These are phyloP conservation scores for Xerophyta viscosa DNA, from an alignment of 106 monocot genomes.

Conservation along the genomic window DNA sequence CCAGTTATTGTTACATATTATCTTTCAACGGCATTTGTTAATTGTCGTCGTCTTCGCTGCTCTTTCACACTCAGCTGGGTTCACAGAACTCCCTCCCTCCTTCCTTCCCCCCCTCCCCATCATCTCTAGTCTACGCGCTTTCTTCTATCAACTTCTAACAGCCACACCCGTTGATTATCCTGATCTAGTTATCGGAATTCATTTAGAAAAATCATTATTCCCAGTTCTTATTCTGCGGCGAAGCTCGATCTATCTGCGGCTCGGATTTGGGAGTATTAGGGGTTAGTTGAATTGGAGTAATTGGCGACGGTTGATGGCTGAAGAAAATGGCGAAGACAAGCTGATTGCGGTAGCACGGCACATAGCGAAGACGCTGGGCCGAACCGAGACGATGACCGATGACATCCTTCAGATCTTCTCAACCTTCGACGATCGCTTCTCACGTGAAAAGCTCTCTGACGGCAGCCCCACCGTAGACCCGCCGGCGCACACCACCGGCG, in stretches of 20 bases:
- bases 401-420: slow-evolving; percentile 84
- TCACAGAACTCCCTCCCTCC: neutral
- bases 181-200: too few relatives aligned
- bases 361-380: slow-evolving; percentile 69
- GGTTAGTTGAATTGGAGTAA: neutral
- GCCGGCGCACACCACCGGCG: too few relatives aligned
- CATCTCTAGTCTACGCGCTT: too few relatives aligned
- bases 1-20: too few relatives aligned
- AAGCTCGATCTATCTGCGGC: neutral
- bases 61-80: too few relatives aligned
- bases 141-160: neutral
- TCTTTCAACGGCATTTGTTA: too few relatives aligned
- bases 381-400: slow-evolving; percentile 75
- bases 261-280: neutral
- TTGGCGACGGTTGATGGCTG: slow-evolving; percentile 16
- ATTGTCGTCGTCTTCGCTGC: neutral
- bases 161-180: neutral
- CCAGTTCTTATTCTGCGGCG: neutral
- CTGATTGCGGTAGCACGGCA: slow-evolving; percentile 76
- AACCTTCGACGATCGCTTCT: slow-evolving; percentile 74
- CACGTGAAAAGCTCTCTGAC: slow-evolving; percentile 63
- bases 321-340: slow-evolving; percentile 74
- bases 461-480: neutral
- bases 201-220: too few relatives aligned
- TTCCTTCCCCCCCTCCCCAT: too few relatives aligned